Conservation (phyloP, 1,284 basidiomycete genomes). For the Chalciporus piperatoides region DNA sequence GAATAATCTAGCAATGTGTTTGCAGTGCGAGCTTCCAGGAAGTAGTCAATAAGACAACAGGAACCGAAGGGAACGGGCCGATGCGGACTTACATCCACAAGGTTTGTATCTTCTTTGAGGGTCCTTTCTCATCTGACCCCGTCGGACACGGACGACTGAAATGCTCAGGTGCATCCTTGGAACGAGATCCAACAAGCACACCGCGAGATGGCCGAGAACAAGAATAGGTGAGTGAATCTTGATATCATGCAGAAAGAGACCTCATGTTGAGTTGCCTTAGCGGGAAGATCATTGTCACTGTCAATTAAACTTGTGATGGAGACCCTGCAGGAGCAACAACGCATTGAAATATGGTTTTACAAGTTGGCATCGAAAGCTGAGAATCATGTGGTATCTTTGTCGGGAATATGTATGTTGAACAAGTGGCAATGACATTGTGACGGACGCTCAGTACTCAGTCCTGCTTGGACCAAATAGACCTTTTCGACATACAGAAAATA, state of each 20-base stretch:
- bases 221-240: conserved; percentile 51
- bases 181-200: conserved; percentile 81
- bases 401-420: background rate
- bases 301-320: conserved; percentile 28
- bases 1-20: background rate
- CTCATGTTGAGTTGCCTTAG: conserved; percentile 28
- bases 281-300: conserved; percentile 57
- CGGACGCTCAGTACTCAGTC: no score
- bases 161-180: conserved; percentile 73
- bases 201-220: conserved; percentile 83
- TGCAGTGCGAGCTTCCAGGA: conserved; percentile 38
- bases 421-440: background rate
- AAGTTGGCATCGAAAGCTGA: conserved; percentile 8
- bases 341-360: conserved; percentile 8
- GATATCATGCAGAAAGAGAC: background rate
- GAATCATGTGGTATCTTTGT: background rate
- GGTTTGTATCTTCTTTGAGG: conserved; percentile 36
- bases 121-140: conserved; percentile 16
- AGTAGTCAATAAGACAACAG: conserved; percentile 60
- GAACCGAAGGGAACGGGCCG: conserved; percentile 50
- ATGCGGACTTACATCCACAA: conserved; percentile 78
- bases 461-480: background rate
- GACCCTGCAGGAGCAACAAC: conserved; percentile 8
- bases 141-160: conserved; percentile 14
- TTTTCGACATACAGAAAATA: background rate